Evolutionary conservation across 1,284 basidiomycete genomes (phyloP).

Genomic region (Cutaneotrichosporon dermatis): DNA sequence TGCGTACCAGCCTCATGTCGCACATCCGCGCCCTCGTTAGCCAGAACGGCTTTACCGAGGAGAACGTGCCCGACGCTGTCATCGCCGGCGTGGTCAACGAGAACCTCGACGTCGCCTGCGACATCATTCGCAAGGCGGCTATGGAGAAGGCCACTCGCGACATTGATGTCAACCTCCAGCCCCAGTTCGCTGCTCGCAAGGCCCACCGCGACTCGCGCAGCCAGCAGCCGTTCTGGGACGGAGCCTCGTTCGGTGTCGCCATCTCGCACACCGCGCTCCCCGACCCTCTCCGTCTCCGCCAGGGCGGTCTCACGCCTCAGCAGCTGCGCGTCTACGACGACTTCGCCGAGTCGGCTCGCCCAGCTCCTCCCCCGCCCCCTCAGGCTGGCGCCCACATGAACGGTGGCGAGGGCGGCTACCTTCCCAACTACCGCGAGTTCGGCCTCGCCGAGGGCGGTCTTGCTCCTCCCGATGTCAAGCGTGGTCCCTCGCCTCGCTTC

Average conservation of each 20-base stretch:
- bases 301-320: constrained; percentile 71
- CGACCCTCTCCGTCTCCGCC: constrained; percentile 80
- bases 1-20: constrained; percentile 86
- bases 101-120: constrained; percentile 90
- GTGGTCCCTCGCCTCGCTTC: constrained; percentile 31
- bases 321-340: constrained; percentile 94
- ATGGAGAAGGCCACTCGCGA: constrained; percentile 96
- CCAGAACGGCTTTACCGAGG: constrained; percentile 83
- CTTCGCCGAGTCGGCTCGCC: constrained; percentile 59
- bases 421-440: constrained; percentile 27
- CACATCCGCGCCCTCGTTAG: constrained; percentile 74
- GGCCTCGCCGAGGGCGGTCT: constrained; percentile 23
- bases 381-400: constrained; percentile 10
- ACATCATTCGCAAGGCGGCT: constrained; percentile 93
- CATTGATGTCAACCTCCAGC: constrained; percentile 82
- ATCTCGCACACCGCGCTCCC: constrained; percentile 78
- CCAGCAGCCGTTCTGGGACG: constrained; percentile 79
- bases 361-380: constrained; percentile 6
- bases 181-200: constrained; percentile 76
- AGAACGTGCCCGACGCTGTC: constrained; percentile 54
- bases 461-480: constrained; percentile 33
- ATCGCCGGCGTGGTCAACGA: constrained; percentile 81
- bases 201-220: constrained; percentile 67
- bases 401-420: constrained; percentile 23
- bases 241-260: constrained; percentile 60